Base-by-base conservation (phyloP, 2,329 filamentous ascomycete species). In the Epicoccum nigrum region DNA sequence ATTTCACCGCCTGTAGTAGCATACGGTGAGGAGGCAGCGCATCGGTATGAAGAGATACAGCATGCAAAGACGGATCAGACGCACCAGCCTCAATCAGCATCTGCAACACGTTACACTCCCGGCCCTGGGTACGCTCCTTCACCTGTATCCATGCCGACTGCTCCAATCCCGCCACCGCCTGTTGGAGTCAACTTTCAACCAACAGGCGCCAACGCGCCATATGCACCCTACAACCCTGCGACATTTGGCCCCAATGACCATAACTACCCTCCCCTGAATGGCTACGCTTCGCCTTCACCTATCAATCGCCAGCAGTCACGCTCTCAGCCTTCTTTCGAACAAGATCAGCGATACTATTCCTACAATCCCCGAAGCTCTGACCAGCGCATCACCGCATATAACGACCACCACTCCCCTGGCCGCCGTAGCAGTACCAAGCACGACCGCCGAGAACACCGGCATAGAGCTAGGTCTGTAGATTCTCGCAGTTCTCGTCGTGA, bases 401-500 rank as follows among this genome's bases (percentile, higher is more conserved):
- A 61, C 42, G 43, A 52, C 39, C 49, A 43, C 28, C 59, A 58
- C 31, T 56, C 69, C 40, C 62, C 65, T 17, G 63, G 52, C 53
- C 64, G 58, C 41, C 65, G 66, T 33, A 59, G 56, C 56, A 68
- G 64, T 44, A 62, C 63, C 47, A 69, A 67, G 47, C 68, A 67
- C 54, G 59, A 57, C 35, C 61, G 61, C 38, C 58, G 54, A 30
- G 59, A 59, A 50, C 56, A 60, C 51, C 55, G 58, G 44, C 66
- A 71, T 49, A 66, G 70, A 60, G 63, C 70, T 57, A 71, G 66
- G 67, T 72, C 69, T 68, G 70, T 66, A 52, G 69, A 68, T 58
- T 59, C 64, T 42, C 68, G 68, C 45, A 66, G 63, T 55, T 67
- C 66, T 45, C 69, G 67, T 63, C 64, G 65, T 53, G 63, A 64